Percentiles rank a stretch among this genome's conserved stretches.
Evolutionary conservation across 1,284 basidiomycete genomes (phyloP).

Genomic region (Trichosporon sp.): DNA sequence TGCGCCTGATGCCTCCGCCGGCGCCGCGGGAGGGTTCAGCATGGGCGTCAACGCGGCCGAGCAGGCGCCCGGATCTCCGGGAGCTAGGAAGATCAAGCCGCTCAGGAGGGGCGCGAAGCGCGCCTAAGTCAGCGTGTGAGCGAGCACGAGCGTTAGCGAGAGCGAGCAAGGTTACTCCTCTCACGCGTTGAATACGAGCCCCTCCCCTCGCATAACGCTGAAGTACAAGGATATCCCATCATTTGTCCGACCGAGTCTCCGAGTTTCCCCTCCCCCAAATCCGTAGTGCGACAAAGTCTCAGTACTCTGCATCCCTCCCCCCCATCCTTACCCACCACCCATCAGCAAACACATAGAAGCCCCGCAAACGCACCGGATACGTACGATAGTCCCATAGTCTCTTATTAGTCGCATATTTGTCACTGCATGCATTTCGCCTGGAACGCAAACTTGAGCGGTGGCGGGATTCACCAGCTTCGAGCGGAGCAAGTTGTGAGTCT

Average conservation of each 20-base stretch:
- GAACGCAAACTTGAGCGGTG: not conserved
- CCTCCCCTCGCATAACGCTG: too few relatives aligned
- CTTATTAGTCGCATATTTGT: slow-evolving; percentile 11
- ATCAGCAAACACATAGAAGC: not conserved
- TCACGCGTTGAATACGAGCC: too few relatives aligned
- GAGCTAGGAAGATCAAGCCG: slow-evolving; percentile 42
- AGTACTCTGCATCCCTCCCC: not conserved
- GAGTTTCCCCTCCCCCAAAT: not conserved
- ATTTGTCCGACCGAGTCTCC: not conserved
- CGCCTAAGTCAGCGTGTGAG: not conserved
- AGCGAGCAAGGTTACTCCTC: not conserved
- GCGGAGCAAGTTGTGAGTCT: not conserved
- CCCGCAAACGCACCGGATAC: not conserved
- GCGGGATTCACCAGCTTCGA: not conserved
- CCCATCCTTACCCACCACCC: not conserved
- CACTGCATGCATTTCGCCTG: slow-evolving; percentile 17
- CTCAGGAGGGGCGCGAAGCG: slow-evolving; percentile 33
- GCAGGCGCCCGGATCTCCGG: slow-evolving; percentile 36
- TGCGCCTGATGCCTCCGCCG: slow-evolving; percentile 1
- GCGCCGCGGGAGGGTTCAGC: slow-evolving; percentile 23
- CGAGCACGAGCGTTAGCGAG: not conserved
- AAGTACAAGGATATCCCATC: not conserved
- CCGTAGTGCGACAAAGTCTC: not conserved
- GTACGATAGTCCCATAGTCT: slow-evolving; percentile 13
- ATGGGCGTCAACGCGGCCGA: slow-evolving; percentile 23